Percentiles rank a stretch among this genome's conserved stretches.
These are phyloP conservation scores for Stachybotrys elegans DNA, from an alignment of 2,329 filamentous ascomycete species.

Conservation along the genomic window DNA sequence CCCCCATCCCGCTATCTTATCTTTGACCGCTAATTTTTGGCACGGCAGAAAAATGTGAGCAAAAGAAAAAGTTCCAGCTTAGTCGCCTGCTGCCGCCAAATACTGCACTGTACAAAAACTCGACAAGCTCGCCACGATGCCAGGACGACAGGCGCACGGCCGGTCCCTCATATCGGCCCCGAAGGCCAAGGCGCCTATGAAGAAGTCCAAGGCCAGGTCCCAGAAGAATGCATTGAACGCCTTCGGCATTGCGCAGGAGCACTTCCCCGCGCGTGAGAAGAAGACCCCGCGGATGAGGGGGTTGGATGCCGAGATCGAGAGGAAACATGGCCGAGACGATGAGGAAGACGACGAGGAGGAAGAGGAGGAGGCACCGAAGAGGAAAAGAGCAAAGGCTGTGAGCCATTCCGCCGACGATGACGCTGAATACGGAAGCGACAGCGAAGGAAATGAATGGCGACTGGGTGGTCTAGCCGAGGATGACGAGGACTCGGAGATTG, in stretches of 20 bases:
- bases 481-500: constrained; percentile 60
- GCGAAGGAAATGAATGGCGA: constrained; percentile 80
- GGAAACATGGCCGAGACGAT: constrained; percentile 38
- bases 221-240: constrained; percentile 50
- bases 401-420: constrained; percentile 42
- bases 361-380: constrained; percentile 43
- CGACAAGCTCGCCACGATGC: constrained; percentile 38
- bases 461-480: constrained; percentile 57
- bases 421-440: constrained; percentile 73
- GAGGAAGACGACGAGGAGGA: constrained; percentile 44
- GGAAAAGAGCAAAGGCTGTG: constrained; percentile 38
- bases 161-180: constrained; percentile 39
- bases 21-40: constrained; percentile 25
- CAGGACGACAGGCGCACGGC: constrained; percentile 55
- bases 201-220: constrained; percentile 44
- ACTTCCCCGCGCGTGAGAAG: constrained; percentile 42
- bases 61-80: constrained; percentile 1
- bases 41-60: constrained; percentile 23
- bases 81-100: neutral
- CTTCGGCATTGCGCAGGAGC: constrained; percentile 51
- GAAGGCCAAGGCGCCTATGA: constrained; percentile 25
- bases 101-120: neutral
- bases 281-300: constrained; percentile 46
- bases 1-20: constrained; percentile 21
- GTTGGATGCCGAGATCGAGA: constrained; percentile 41